Evolutionary conservation across 805 yeast genomes (phyloP).

Genomic region (Saccharomycodes ludwigii): DNA sequence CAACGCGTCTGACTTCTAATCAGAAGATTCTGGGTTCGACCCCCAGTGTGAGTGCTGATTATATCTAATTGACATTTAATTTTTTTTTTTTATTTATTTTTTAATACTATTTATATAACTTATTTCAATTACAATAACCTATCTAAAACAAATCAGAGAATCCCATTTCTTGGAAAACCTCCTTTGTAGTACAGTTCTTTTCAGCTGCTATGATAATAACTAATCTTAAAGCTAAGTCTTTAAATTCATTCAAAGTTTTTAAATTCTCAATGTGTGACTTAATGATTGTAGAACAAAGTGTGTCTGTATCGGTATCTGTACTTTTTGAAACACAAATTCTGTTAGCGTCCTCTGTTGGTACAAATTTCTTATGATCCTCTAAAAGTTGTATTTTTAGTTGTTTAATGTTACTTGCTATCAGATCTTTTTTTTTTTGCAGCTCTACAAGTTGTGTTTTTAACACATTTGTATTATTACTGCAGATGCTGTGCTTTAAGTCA

Average conservation of each 20-base stretch:
- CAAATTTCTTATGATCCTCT: too few relatives aligned
- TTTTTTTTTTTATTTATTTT: neutral
- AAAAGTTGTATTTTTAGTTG: too few relatives aligned
- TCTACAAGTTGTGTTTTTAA: too few relatives aligned
- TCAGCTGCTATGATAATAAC: slow-evolving; percentile 52
- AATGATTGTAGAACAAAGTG: too few relatives aligned
- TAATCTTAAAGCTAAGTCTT: slow-evolving; percentile 46
- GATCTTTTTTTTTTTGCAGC: too few relatives aligned
- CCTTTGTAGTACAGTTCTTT: slow-evolving; percentile 32
- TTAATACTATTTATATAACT: neutral
- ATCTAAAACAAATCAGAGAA: slow-evolving; percentile 13
- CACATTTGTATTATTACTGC: too few relatives aligned
- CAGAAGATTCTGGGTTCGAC: slow-evolving; percentile 46
- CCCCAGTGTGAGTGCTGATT: slow-evolving; percentile 24
- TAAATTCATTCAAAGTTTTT: slow-evolving; percentile 48
- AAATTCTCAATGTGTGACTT: slow-evolving; percentile 38
- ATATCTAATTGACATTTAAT: neutral
- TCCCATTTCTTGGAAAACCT: slow-evolving; percentile 43
- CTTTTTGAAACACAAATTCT: too few relatives aligned
- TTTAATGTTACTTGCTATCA: too few relatives aligned
- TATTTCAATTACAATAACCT: neutral
- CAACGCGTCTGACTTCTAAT: slow-evolving; percentile 46
- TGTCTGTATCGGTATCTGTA: too few relatives aligned
- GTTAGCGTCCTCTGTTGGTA: too few relatives aligned
- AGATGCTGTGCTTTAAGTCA: too few relatives aligned